Base-by-base conservation (phyloP, 345 rosid species). In the Kernera saxatilis region DNA sequence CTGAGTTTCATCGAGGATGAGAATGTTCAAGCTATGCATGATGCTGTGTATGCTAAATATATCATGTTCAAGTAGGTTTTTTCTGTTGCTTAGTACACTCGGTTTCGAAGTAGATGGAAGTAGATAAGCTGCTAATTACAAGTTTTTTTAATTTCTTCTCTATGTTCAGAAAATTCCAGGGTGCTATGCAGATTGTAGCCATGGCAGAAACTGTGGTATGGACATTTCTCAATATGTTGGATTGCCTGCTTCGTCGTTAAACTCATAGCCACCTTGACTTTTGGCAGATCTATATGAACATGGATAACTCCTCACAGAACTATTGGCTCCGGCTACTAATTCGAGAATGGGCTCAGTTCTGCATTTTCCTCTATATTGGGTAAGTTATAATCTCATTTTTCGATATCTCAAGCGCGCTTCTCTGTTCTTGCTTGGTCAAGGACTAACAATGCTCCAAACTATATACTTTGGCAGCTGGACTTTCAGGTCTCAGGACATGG, bases 301-400 rank as follows among this genome's bases (percentile, higher is more conserved):
- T 88, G 79, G 96, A 85, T 33, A 78, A 83, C 79, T 86, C 96
- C 17, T 62, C 88, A 1, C 86, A 84, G 32, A 84, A 80, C 67
- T 93, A 87, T 77, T 91, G 98, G 98, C 78, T 90, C 30, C 86
- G 97, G 35, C 62, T 89, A 43, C 77, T 89, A 55, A 79, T 93
- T 75, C 82, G 93, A 78, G 97, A 93, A 77, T 88, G 96, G 94
- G 89, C 90, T 40, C 89, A 88, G 59, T 82, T 93, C 77, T 87
- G 96, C 79, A 87, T 93, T 78, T 88, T 88, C 77, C 72, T 86
- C 25, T 93, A 86, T 67, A 85, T 93, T 30, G 98, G 97, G 98
- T 93, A 84, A 27, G 36, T 52, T 25, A 1, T 64, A 40, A 46
- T 55, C 60, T 67, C 54, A 61, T 10, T 44, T 53, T 41, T 17